Base-by-base conservation (phyloP, 1,139 yeast genomes). In the Candida smagusa region DNA sequence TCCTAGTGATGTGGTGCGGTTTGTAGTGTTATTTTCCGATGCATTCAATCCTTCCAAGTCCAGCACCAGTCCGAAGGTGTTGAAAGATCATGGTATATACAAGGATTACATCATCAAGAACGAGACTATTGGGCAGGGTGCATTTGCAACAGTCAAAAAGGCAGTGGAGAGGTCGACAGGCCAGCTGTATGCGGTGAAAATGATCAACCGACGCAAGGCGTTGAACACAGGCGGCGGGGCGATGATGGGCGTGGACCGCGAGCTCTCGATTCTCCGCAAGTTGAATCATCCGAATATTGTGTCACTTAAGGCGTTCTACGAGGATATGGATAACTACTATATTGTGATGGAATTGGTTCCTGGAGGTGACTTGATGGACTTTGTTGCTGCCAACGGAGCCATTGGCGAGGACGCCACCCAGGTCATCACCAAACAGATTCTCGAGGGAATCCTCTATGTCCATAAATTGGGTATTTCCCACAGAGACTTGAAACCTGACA, bases 331-430 rank as follows among this genome's bases (percentile, higher is more conserved):
- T 42, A 79, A 77, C 51, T 87, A 87, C 58, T 92, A 87, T 56
- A 70, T 92, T 45, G 90, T 92, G 4, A 90, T 92, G 97, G 98
- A 92, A 55, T 84, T 83, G 50, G 94, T 92, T 12, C 83, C 95
- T 1, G 97, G 97, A 7, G 98, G 98, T n/a, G 98, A 92, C 58
- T 66, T 92, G 42, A 92, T 92, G 98, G 97, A 81, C 62, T 89
- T 87, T 63, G 95, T 90, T 2, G 92, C 95, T 0, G 87, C 90
- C 2, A 84, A 86, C 59, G 97, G 97, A 1, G 79, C 94, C 4
- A 85, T 90, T 28, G 89, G 94, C 12, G 98, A 90, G 59, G 89
- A 81, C 37, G 95, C 95, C 2, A 84, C 92, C 4, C 81, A 84
- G 47, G 96, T 86, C 40, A 86, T 92, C 13, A 75, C 95, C 1